Evolutionary conservation across 306 rosid genomes (phyloP), one percentile per base, ranked within the genome.

Genomic region (Gleditsia sinensis): DNA sequence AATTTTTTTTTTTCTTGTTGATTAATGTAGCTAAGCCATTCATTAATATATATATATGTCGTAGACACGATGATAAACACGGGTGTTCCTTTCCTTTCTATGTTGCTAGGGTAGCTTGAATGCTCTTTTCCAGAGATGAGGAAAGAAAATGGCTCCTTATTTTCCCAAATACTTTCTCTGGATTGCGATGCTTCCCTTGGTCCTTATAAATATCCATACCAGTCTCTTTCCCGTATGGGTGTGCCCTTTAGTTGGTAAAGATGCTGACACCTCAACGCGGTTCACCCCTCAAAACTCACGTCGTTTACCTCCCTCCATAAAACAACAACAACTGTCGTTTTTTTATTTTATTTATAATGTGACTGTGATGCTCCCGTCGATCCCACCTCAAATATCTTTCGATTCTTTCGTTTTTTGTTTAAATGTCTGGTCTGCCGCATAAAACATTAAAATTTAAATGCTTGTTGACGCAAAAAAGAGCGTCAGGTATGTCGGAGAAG

Each of bases 401-500:
- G n/a, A n/a, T n/a, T n/a, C n/a, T n/a, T n/a, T n/a, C n/a, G n/a
- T n/a, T n/a, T n/a, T n/a, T n/a, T n/a, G n/a, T n/a, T n/a, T n/a
- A n/a, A n/a, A n/a, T n/a, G n/a, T n/a, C n/a, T n/a, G n/a, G n/a
- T n/a, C n/a, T n/a, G n/a, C n/a, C n/a, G n/a, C n/a, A n/a, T n/a
- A n/a, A n/a, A n/a, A n/a, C n/a, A n/a, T n/a, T n/a, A 69, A 70
- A 60, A 14, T 7, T 6, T 67, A 70, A 84, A 80, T 80, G 77
- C 46, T 55, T 7, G 82, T 79, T 83, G 86, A 85, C 88, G 80
- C 80, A 43, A 84, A 81, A 60, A 24, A 58, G 76, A 69, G 76
- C 83, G 91, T 86, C 84, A 84, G 76, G 27, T 20, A 75, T 81
- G 94, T 79, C 85, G 79, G 89, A 88, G 78, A 78, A 64, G 80